phyloP scores from a whole-genome alignment of 2,329 filamentous ascomycete genomes.

The Cercospora sesami region DNA sequence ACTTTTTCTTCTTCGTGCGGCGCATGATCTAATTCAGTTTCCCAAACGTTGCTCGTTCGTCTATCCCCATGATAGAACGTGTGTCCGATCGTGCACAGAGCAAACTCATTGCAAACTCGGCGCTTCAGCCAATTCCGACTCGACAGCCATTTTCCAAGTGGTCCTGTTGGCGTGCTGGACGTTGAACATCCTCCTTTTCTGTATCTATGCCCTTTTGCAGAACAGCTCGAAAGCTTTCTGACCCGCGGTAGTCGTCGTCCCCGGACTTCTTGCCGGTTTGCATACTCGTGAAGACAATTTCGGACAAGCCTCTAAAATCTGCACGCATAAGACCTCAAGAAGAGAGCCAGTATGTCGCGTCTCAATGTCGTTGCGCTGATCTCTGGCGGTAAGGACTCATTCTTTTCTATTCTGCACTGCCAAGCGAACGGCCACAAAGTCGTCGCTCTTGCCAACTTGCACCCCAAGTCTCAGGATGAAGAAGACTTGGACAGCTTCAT shows the following conservation, averaged over 20 bases:
- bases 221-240: constrained; percentile 8
- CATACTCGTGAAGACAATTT: background rate
- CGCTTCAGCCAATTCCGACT: constrained; percentile 38
- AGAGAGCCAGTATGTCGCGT: constrained; percentile 28
- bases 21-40: constrained; percentile 38
- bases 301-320: background rate
- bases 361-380: constrained; percentile 85
- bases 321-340: background rate
- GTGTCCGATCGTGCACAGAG: constrained; percentile 39
- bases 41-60: constrained; percentile 31
- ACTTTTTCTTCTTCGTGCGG: constrained; percentile 38
- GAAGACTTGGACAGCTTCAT: constrained; percentile 94
- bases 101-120: constrained; percentile 39
- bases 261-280: background rate
- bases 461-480: constrained; percentile 52
- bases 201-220: constrained; percentile 12
- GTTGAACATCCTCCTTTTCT: constrained; percentile 31
- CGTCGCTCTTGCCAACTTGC: constrained; percentile 84
- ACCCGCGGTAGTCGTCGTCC: constrained; percentile 2
- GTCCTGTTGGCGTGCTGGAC: constrained; percentile 40
- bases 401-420: constrained; percentile 91
- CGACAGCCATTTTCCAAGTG: constrained; percentile 31
- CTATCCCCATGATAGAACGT: constrained; percentile 32
- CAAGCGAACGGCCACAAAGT: constrained; percentile 79
- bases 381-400: constrained; percentile 95